Evolutionary conservation across 768 basidiomycete species (phyloP), one percentile per base, ranked within the genome.

Genomic region (Termitomyces sp.): DNA sequence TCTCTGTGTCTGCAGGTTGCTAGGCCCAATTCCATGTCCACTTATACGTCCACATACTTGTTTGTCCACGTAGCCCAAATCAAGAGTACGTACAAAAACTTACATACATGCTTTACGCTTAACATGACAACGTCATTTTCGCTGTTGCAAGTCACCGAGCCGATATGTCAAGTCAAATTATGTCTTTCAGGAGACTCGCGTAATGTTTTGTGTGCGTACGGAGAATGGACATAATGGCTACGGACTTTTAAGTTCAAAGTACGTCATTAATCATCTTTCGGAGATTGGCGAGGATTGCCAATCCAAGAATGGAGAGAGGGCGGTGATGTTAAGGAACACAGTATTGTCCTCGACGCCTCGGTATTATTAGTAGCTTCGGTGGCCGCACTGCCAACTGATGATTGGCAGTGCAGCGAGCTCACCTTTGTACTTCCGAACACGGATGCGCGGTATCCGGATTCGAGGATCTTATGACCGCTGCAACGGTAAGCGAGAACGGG

Each of bases 241-340:
- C n/a, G 35, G 10, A 53, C 51, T 49, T 53, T 35, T 43, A 56
- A 54, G 52, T 56, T 60, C 30, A 30, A 50, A 54, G 50, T 57
- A 30, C 47, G 55, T 57, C 59, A 55, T 55, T 7, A 11, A 17
- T 37, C 35, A 37, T 17, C 44, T 35, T 41, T 25, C 59, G 59
- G 59, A 40, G 55, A 60, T 60, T 47, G 54, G 59, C 55, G 59
- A 49, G 17, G 27, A 9, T 46, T 54, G 43, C 34, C 3, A 21
- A 19, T 17, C n/a, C 48, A 27, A 17, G n/a, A 37, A 51, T 35
- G 42, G 42, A 11, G n/a, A 30, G 32, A 12, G 8, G 6, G 49
- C 28, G 28, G 28, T 28, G 28, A 28, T n/a, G n/a, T n/a, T n/a
- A n/a, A n/a, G n/a, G n/a, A n/a, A n/a, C n/a, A 32, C 10, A 32